Base-by-base conservation (phyloP, 805 yeast genomes). In the Wickerhamiella kazuoi region DNA sequence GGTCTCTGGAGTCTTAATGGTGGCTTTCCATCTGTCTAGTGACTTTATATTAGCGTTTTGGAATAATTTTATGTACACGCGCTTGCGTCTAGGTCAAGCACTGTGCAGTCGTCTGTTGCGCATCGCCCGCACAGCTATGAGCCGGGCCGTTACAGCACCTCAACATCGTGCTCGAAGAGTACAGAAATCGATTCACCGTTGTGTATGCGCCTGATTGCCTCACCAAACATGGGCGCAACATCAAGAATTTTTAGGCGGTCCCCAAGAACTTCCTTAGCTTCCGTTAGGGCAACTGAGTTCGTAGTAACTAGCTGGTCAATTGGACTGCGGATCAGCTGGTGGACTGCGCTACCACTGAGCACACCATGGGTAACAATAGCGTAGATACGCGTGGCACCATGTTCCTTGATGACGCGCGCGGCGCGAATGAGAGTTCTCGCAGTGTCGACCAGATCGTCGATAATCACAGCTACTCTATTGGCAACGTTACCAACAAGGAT, bases 401-500 rank as follows among this genome's bases (percentile, higher is more conserved):
- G 93, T 49, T 82, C 93, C 57, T 86, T 90, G 53, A 90, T 67
- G 32, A 90, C 64, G 54, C 77, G 78, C 9, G 97, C 95, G 5
- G 97, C 97, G 29, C 96, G 65, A 0, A 90, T 78, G 36, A 90
- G 75, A 1, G 99, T 90, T 54, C 76, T 76, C 1, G 93, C 82
- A 1, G 98, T 87, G 56, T 90, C 99, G 3, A 84, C 84, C 49
- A 90, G 64, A 56, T 90, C 99, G 60, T 90, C 99, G 29, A 90
- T 69, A 36, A 90, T 62, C n/a, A 90, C 79, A 57, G 96, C 93
- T 2, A 74, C 81, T 51, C 79, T 75, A 49, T 73, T 83, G 44
- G 71, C 70, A 28, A 90, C 97, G 53, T 87, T 94, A 31, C 99
- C 99, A 21, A 90, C 98, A 17, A 90, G 70, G 93, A 90, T 84